Evolutionary conservation across 2,329 filamentous ascomycete genomes (phyloP).

Genomic region (Anisogramma anomala): DNA sequence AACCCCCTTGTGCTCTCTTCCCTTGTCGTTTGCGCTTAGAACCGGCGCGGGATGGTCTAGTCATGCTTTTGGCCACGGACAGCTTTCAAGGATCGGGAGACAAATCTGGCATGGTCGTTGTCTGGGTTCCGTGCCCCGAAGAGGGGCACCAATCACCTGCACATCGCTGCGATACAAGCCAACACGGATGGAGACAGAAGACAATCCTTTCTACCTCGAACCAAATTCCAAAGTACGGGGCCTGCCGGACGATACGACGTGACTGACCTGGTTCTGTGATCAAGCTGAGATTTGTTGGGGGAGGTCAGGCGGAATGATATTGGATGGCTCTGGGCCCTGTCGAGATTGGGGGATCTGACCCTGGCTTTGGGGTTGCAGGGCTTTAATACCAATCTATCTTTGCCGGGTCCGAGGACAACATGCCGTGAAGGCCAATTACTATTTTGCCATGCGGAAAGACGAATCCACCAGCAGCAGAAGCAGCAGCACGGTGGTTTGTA

Average conservation of each 20-base stretch:
- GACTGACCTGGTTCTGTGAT: constrained; percentile 8
- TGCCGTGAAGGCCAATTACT: background rate
- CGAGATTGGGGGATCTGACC: background rate
- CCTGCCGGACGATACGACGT: constrained; percentile 7
- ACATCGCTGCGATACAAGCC: constrained; percentile 14
- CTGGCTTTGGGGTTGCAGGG: background rate
- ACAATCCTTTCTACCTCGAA: constrained; percentile 2
- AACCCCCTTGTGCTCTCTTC: constrained; percentile 14
- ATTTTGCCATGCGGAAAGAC: background rate
- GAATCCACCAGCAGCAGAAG: background rate
- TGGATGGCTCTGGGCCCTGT: background rate
- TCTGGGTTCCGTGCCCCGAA: constrained; percentile 11
- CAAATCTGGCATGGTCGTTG: constrained; percentile 13
- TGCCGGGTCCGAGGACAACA: background rate
- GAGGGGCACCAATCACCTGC: constrained; percentile 9
- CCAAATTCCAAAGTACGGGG: background rate
- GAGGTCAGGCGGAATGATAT: background rate
- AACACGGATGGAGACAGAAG: constrained; percentile 8
- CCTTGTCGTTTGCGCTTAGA: constrained; percentile 16
- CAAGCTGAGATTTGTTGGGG: background rate
- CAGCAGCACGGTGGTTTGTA: background rate
- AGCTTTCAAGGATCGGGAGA: constrained; percentile 10
- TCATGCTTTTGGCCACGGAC: constrained; percentile 15
- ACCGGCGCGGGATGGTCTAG: constrained; percentile 15
- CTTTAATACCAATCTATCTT: background rate